Percentiles rank a stretch among this genome's conserved stretches.
phyloP scores from a whole-genome alignment of 148 eudicot species.

The Simmondsia chinensis region DNA sequence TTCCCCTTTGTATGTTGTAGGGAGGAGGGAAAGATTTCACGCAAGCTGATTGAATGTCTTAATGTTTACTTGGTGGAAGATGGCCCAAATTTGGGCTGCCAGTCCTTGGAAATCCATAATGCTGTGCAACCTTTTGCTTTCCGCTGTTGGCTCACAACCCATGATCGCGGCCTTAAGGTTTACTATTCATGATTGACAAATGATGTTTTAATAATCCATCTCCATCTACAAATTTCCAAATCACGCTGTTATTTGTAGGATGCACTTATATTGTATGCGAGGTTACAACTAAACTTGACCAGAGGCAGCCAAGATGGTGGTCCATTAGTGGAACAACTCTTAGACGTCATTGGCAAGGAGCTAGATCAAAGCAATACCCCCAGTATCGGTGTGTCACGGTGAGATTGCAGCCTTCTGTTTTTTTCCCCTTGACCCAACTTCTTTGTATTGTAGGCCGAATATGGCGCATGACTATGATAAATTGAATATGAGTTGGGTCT shows the following conservation, averaged over 20 bases:
- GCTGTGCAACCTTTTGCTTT: slow-evolving; percentile 64
- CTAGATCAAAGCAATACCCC: slow-evolving; percentile 60
- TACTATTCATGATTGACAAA: not conserved
- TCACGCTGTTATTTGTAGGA: slow-evolving; percentile 35
- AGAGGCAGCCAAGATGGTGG: slow-evolving; percentile 57
- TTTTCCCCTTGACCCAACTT: not conserved
- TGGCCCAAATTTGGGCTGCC: slow-evolving; percentile 82
- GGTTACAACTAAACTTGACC: slow-evolving; percentile 66
- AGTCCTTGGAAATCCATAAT: slow-evolving; percentile 68
- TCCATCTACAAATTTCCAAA: not conserved
- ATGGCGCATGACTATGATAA: too few species aligned
- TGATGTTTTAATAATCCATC: not conserved
- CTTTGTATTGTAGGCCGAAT: too few species aligned
- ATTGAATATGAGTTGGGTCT: too few species aligned
- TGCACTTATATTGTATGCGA: slow-evolving; percentile 61
- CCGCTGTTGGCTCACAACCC: slow-evolving; percentile 62
- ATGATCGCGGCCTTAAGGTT: slow-evolving; percentile 71
- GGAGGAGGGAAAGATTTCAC: slow-evolving; percentile 77
- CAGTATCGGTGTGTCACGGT: slow-evolving; percentile 39
- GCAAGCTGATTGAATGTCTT: slow-evolving; percentile 75
- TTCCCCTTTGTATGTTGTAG: slow-evolving; percentile 20
- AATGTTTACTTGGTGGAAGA: slow-evolving; percentile 70
- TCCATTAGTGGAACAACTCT: slow-evolving; percentile 67
- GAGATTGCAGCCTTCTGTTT: slow-evolving; percentile 6
- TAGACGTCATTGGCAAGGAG: slow-evolving; percentile 68